phyloP scores from a whole-genome alignment of 208 protist genomes.

The Wallacemonas sp. region DNA sequence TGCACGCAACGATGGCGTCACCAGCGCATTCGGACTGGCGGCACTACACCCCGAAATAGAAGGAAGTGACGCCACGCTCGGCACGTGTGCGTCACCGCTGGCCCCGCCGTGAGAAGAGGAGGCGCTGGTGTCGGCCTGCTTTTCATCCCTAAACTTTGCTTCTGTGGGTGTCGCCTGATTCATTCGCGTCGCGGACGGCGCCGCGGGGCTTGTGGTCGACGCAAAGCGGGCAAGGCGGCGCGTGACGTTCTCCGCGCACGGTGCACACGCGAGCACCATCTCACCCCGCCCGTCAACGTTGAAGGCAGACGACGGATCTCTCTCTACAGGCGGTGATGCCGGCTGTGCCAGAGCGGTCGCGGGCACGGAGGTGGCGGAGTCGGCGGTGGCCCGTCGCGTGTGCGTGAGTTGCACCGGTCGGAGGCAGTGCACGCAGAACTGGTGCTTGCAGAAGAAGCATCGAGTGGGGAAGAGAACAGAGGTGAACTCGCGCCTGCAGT shows the following conservation, averaged over 20 bases:
- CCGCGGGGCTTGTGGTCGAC: too few relatives aligned
- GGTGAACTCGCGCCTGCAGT: constrained; percentile 63
- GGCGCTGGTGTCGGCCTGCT: too few relatives aligned
- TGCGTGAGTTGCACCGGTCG: constrained; percentile 21
- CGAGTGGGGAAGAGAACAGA: constrained; percentile 55
- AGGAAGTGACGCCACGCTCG: background rate
- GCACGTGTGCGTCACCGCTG: background rate
- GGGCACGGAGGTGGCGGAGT: background rate
- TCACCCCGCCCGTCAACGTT: constrained; percentile 11
- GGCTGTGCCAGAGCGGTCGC: background rate
- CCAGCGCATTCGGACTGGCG: background rate
- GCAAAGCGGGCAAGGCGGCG: constrained; percentile 37
- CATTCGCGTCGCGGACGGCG: too few relatives aligned
- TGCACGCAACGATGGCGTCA: background rate
- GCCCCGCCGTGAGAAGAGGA: background rate
- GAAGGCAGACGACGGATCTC: background rate
- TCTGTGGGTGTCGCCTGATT: too few relatives aligned
- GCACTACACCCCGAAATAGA: background rate
- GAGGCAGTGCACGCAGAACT: constrained; percentile 63
- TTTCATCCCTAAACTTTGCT: too few relatives aligned
- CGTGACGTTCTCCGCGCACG: constrained; percentile 67
- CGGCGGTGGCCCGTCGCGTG: background rate
- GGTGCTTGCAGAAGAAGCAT: constrained; percentile 66
- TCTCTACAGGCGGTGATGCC: background rate
- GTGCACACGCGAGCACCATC: constrained; percentile 36